Percentiles rank a stretch among this genome's conserved stretches.
Evolutionary conservation across 2,329 filamentous ascomycete genomes (phyloP).

Genomic region (Fusarium pilosicola): DNA sequence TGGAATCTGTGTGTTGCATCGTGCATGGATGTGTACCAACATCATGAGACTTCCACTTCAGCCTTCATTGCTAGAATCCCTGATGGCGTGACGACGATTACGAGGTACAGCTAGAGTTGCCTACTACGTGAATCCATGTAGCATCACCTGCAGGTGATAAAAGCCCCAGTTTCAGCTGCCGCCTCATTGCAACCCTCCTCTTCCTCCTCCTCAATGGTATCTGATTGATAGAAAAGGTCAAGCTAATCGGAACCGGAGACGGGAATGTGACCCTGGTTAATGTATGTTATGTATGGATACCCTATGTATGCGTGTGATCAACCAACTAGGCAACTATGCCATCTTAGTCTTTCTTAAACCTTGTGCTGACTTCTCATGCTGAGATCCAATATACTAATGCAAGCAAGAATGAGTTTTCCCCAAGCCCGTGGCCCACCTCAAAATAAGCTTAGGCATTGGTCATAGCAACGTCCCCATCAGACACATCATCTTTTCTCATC

Average conservation of each 20-base stretch:
- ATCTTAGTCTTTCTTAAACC: background rate
- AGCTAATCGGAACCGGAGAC: background rate
- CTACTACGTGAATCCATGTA: background rate
- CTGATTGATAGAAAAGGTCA: background rate
- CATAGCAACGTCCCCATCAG: slow-evolving; percentile 44
- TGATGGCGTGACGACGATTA: background rate
- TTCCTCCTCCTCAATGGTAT: background rate
- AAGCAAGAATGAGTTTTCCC: background rate
- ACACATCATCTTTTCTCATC: slow-evolving; percentile 58
- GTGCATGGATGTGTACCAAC: slow-evolving; percentile 4
- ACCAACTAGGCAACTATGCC: background rate
- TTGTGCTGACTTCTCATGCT: background rate
- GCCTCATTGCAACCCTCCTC: background rate
- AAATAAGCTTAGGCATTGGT: slow-evolving; percentile 36
- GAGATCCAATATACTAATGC: background rate
- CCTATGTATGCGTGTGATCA: background rate
- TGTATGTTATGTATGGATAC: background rate
- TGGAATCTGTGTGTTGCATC: background rate
- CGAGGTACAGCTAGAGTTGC: background rate
- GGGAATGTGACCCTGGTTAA: background rate
- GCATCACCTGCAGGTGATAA: background rate
- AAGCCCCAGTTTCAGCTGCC: background rate
- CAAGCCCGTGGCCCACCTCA: background rate
- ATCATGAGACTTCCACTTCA: background rate
- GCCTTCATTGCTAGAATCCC: slow-evolving; percentile 8